phyloP scores from a whole-genome alignment of 148 eudicot species.

The Spergularia marina region DNA sequence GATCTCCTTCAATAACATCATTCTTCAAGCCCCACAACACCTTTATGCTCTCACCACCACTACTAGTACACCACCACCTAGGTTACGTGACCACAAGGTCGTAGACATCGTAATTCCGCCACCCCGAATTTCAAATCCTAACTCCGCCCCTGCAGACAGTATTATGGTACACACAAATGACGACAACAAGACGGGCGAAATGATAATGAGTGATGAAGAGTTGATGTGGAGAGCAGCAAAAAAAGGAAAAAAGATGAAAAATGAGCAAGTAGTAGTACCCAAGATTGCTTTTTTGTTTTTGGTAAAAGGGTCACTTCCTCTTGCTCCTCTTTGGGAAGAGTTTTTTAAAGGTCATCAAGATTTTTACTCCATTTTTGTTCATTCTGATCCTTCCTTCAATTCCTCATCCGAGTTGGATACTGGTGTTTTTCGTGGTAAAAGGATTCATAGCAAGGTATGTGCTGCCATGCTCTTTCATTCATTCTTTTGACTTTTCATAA shows the following conservation, averaged over 20 bases:
- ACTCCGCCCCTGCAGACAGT: not conserved
- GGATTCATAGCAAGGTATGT: slow-evolving; percentile 68
- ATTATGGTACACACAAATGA: not conserved
- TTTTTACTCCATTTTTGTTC: slow-evolving; percentile 72
- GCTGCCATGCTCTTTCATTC: not conserved
- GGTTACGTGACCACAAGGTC: too few relatives aligned
- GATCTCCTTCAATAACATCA: not conserved
- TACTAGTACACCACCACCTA: not conserved
- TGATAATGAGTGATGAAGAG: slow-evolving; percentile 49
- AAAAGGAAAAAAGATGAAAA: slow-evolving; percentile 31
- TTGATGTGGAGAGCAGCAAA: slow-evolving; percentile 61
- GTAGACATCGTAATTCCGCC: too few relatives aligned
- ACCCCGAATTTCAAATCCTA: too few relatives aligned
- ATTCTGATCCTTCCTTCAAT: slow-evolving; percentile 49
- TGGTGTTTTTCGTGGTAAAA: slow-evolving; percentile 67
- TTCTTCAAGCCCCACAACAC: slow-evolving; percentile 17
- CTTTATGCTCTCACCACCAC: not conserved
- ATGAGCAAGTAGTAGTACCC: slow-evolving; percentile 33
- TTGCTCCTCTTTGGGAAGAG: slow-evolving; percentile 74
- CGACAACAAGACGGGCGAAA: not conserved
- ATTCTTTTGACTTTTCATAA: not conserved
- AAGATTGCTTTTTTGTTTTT: slow-evolving; percentile 88
- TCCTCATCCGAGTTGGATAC: slow-evolving; percentile 26
- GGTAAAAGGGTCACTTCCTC: slow-evolving; percentile 52
- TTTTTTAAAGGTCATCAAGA: slow-evolving; percentile 70